A percentile compares a stretch with the other conserved stretches of the same genome.
Conservation (phyloP, 2,329 filamentous ascomycete genomes). For the Colletotrichum falcatum region DNA sequence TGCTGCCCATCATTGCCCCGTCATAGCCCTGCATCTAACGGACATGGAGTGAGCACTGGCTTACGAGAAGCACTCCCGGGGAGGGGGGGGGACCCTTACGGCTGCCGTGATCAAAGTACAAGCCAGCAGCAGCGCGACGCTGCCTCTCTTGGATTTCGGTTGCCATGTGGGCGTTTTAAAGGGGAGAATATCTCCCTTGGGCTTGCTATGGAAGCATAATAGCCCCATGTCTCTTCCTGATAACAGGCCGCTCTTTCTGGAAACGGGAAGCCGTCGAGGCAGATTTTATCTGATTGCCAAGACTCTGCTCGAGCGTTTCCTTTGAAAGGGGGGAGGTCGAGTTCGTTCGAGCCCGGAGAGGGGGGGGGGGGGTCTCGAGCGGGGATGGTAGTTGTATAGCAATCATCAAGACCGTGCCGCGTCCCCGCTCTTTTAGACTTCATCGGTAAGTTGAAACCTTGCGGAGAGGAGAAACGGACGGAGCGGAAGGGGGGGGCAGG, state of each 20-base stretch:
- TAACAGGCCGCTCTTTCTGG: too few species aligned
- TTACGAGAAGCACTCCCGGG: fast-evolving
- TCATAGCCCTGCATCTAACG: slow-evolving; percentile 24
- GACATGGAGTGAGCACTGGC: not conserved
- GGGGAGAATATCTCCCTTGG: slow-evolving; percentile 14
- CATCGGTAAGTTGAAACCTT: not conserved
- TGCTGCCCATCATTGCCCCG: slow-evolving; percentile 24
- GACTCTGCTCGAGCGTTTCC: too few species aligned
- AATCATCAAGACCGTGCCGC: not conserved
- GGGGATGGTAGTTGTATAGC: not conserved
- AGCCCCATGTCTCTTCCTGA: slow-evolving; percentile 6
- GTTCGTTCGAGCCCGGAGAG: too few species aligned
- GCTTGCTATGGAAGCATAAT: not conserved
- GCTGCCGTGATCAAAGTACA: slow-evolving; percentile 9
- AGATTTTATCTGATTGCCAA: not conserved
- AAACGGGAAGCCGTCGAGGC: too few species aligned
- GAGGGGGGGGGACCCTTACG: not conserved
- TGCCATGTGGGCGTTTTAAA: slow-evolving; percentile 21
- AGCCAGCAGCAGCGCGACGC: slow-evolving; percentile 1
- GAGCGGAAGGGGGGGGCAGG: not conserved
- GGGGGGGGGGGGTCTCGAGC: not conserved
- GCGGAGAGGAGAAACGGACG: not conserved
- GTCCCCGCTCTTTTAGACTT: not conserved
- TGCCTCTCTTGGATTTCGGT: slow-evolving; percentile 18
- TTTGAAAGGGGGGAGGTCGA: too few species aligned